These are phyloP conservation scores for Carex scoparia DNA, from an alignment of 176 grass and related monocot species.

Conservation along the genomic window DNA sequence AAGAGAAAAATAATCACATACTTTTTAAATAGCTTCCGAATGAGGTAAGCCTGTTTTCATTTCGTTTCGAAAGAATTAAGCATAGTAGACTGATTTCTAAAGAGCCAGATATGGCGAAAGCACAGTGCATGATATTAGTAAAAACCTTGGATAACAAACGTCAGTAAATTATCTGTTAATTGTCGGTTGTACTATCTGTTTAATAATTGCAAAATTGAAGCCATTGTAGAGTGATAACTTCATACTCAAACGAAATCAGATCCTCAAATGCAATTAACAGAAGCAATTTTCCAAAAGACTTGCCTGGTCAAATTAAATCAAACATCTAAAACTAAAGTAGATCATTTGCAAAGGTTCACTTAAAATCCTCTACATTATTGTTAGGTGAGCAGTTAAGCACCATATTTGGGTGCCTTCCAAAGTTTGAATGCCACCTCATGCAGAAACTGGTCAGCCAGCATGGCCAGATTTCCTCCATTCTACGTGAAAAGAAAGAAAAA, in stretches of 20 bases:
- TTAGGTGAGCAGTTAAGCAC: conserved; percentile 35
- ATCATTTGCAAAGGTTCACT: neutral
- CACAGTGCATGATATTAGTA: neutral
- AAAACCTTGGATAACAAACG: neutral
- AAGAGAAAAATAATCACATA: too few relatives aligned
- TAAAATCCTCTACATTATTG: neutral
- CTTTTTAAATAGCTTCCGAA: too few relatives aligned
- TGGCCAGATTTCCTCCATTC: conserved; percentile 55
- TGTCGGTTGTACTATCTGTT: neutral
- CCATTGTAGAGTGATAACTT: too few relatives aligned
- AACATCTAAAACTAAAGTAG: neutral
- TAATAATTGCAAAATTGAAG: too few relatives aligned
- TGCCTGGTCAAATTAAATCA: neutral
- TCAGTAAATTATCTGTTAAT: neutral
- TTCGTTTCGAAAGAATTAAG: neutral
- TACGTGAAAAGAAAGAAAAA: conserved; percentile 29
- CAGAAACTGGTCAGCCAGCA: conserved; percentile 77
- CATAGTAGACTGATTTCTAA: neutral
- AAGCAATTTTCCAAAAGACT: neutral
- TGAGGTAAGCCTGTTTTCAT: too few relatives aligned
- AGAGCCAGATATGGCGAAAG: neutral
- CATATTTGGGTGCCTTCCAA: conserved; percentile 98
- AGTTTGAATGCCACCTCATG: conserved; percentile 93
- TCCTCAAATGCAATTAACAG: neutral
- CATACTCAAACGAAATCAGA: neutral